Base-by-base conservation (phyloP, 2,329 filamentous ascomycete genomes). In the Monilinia aucupariae region DNA sequence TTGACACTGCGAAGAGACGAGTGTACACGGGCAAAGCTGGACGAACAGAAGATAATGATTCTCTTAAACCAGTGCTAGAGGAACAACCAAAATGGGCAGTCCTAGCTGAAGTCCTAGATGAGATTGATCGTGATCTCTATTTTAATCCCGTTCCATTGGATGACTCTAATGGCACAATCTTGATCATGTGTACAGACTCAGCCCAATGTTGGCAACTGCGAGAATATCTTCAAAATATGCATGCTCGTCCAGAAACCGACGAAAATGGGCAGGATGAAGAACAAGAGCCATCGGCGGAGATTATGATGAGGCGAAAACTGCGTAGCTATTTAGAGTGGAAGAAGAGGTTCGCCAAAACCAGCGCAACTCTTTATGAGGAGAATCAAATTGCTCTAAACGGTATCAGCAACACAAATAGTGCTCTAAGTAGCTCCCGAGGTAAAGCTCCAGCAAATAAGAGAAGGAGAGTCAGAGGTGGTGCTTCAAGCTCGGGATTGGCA, bases 131-230 rank as follows among this genome's bases (percentile, higher is more conserved):
- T 60, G 92, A 96, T 71, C 81, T 91, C 20, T 94, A 96, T 74
- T 88, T 96, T 71, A 92, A 96, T 66, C 89, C 91, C 7, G 78
- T 81, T 10, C 77, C 81, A n/a, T 81, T 84, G 62, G 91, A 94
- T 74, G 90, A 92, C 70, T 96, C 92, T 0, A 96, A 92, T 72
- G 90, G 90, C n/a, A 91, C 90, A 2, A 91, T 96, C 56, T 78
- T 99, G 41, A 91, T 99, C 74, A 97, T 99, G 94, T 97, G 93
- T 73, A 88, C 88, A 32, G 93, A 96, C 71, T 86, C 90, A 63
- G 85, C 87, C 62, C 96, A 91, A 10, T 96, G 91, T 72, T 84
- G 89, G 17, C 94, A 99, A 71, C 79, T 99, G 49, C 86, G 91
- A 67, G 93, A 97, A 73, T 97, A 93, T 73, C 78, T 99, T 25